phyloP scores from a whole-genome alignment of 306 rosid species.

The Argentina anserina region DNA sequence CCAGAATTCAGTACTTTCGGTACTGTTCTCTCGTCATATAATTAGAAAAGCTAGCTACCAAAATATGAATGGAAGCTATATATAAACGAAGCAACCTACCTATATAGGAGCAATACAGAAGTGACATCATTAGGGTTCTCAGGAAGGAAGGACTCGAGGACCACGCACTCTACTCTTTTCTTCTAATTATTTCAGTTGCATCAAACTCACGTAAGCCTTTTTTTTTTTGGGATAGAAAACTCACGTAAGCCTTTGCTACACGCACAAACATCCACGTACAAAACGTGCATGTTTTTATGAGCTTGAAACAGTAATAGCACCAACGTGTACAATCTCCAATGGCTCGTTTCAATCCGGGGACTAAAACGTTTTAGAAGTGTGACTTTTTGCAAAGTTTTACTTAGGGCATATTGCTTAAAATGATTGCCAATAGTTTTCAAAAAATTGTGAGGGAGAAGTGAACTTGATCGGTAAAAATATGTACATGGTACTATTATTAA shows the following conservation, averaged over 20 bases:
- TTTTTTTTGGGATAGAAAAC: no score
- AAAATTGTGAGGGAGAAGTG: no score
- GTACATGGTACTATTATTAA: no score
- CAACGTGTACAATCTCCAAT: slow-evolving; percentile 32
- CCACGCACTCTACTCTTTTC: not conserved
- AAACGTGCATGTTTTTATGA: slow-evolving; percentile 33
- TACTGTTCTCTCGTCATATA: no score
- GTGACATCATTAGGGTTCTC: not conserved
- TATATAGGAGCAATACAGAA: no score
- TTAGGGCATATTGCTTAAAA: no score
- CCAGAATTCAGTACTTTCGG: not conserved
- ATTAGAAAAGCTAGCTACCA: not conserved
- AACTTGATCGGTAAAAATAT: no score
- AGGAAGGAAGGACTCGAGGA: not conserved
- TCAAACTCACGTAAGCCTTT: slow-evolving; percentile 18
- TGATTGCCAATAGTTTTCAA: no score
- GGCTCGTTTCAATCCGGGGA: not conserved
- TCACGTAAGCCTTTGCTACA: slow-evolving; percentile 24
- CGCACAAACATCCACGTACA: slow-evolving; percentile 15
- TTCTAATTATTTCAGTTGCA: not conserved
- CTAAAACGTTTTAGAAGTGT: no score
- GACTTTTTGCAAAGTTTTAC: no score
- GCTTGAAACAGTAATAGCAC: slow-evolving; percentile 4
- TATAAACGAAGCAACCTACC: not conserved
- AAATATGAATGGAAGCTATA: not conserved